Percentiles rank a stretch among this genome's conserved stretches.
These are phyloP conservation scores for Cotoneaster glaucophyllus DNA, from an alignment of 306 rosid species.

Conservation along the genomic window DNA sequence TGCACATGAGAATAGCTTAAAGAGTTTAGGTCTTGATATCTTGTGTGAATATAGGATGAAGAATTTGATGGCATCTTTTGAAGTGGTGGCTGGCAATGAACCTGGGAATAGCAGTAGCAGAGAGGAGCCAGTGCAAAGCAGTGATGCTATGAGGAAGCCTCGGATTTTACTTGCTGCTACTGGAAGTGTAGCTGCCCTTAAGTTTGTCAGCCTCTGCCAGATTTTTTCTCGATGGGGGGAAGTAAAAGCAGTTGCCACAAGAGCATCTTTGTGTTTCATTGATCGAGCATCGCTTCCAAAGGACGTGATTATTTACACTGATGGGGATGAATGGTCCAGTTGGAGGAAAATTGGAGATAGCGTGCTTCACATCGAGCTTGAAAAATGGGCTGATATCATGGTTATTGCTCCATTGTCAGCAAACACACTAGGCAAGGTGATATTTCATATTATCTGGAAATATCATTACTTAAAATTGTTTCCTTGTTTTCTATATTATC, in stretches of 20 bases:
- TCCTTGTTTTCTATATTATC: neutral
- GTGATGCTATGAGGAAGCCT: slow-evolving; percentile 45
- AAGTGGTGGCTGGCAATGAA: slow-evolving; percentile 46
- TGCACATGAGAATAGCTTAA: too few relatives aligned
- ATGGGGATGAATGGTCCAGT: slow-evolving; percentile 53
- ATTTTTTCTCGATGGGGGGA: slow-evolving; percentile 70
- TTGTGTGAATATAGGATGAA: slow-evolving; percentile 1
- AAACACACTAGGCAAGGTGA: slow-evolving; percentile 85
- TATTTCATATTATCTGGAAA: neutral
- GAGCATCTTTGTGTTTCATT: slow-evolving; percentile 50
- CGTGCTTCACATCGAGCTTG: slow-evolving; percentile 71
- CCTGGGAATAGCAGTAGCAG: slow-evolving; percentile 9
- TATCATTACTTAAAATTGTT: neutral
- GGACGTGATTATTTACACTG: slow-evolving; percentile 31
- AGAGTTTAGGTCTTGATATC: neutral
- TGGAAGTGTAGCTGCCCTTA: slow-evolving; percentile 70
- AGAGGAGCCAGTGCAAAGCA: slow-evolving; percentile 21
- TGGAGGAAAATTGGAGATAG: slow-evolving; percentile 65
- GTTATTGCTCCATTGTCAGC: slow-evolving; percentile 87
- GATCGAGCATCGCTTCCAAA: slow-evolving; percentile 40
- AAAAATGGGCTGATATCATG: slow-evolving; percentile 80
- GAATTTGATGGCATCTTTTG: slow-evolving; percentile 11
- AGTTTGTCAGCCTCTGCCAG: slow-evolving; percentile 49
- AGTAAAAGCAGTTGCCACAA: slow-evolving; percentile 55
- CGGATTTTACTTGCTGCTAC: slow-evolving; percentile 73